Conservation (phyloP, 164 flowering plant species). For the Paratinospora sagittata region DNA sequence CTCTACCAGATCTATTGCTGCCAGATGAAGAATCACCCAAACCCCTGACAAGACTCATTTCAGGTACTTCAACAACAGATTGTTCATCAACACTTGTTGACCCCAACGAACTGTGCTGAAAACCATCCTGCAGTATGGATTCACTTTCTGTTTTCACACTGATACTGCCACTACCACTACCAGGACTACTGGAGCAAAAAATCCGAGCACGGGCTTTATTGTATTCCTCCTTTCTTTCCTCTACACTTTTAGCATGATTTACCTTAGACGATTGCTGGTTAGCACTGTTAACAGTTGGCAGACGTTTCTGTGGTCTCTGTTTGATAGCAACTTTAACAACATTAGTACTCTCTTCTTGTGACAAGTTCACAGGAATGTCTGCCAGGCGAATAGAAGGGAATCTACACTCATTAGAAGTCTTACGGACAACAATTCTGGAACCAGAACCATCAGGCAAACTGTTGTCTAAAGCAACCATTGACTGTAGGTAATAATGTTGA, state of each 20-base stretch:
- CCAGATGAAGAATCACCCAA: slow-evolving; percentile 50
- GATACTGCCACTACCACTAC: slow-evolving; percentile 27
- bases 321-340: slow-evolving; percentile 77
- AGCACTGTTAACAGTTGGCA: slow-evolving; percentile 22
- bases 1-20: slow-evolving; percentile 58
- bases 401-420: slow-evolving; percentile 54
- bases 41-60: slow-evolving; percentile 41
- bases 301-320: slow-evolving; percentile 70
- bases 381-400: slow-evolving; percentile 75
- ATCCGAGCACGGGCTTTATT: slow-evolving; percentile 91
- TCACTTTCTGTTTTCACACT: slow-evolving; percentile 46
- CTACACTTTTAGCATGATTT: slow-evolving; percentile 70
- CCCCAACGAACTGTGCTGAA: slow-evolving; percentile 36
- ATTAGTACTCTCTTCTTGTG: slow-evolving; percentile 48
- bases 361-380: slow-evolving; percentile 74
- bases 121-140: slow-evolving; percentile 32
- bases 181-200: slow-evolving; percentile 46
- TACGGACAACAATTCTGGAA: slow-evolving; percentile 73
- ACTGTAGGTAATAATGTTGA: slow-evolving; percentile 85
- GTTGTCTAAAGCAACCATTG: slow-evolving; percentile 76
- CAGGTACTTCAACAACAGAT: slow-evolving; percentile 37
- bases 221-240: slow-evolving; percentile 96
- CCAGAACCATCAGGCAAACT: slow-evolving; percentile 76
- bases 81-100: slow-evolving; percentile 47
- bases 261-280: slow-evolving; percentile 42